Evolutionary conservation across 2,329 filamentous ascomycete genomes (phyloP).

Genomic region (Exophiala xenobiotica): DNA sequence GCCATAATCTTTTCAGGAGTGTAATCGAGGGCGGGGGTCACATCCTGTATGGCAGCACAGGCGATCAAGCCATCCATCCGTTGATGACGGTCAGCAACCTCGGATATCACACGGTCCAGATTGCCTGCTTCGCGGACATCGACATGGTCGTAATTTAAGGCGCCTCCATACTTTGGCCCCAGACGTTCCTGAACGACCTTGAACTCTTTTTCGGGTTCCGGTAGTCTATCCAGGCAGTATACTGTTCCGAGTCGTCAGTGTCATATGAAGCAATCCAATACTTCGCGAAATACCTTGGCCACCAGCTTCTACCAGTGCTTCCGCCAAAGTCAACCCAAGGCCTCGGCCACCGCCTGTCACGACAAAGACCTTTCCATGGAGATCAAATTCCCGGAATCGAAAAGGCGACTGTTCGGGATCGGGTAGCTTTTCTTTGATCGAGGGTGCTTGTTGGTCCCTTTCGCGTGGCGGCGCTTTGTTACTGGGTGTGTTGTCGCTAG

Average conservation of each 20-base stretch:
- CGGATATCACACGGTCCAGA: constrained; percentile 38
- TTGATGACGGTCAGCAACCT: constrained; percentile 37
- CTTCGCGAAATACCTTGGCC: constrained; percentile 44
- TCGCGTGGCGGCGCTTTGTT: background rate
- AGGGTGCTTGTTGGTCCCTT: background rate
- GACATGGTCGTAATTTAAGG: constrained; percentile 47
- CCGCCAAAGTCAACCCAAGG: constrained; percentile 47
- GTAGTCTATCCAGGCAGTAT: constrained; percentile 49
- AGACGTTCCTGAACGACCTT: constrained; percentile 39
- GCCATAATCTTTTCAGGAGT: constrained; percentile 40
- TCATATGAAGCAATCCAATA: background rate
- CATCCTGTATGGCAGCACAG: constrained; percentile 45
- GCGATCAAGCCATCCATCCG: constrained; percentile 45
- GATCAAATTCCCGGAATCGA: constrained; percentile 45
- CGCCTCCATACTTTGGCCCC: constrained; percentile 39
- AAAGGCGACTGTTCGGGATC: constrained; percentile 25
- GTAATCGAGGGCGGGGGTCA: constrained; percentile 43
- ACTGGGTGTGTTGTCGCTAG: background rate
- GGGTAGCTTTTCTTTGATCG: constrained; percentile 22
- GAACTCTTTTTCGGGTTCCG: constrained; percentile 47
- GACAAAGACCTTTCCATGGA: constrained; percentile 42
- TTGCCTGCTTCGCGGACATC: constrained; percentile 40
- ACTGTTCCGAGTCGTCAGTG: constrained; percentile 34
- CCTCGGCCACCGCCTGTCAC: constrained; percentile 47
- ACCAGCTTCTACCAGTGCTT: constrained; percentile 49